These are phyloP conservation scores for Pythium sukuiense DNA, from an alignment of 352 stramenopile genomes.

Conservation along the genomic window DNA sequence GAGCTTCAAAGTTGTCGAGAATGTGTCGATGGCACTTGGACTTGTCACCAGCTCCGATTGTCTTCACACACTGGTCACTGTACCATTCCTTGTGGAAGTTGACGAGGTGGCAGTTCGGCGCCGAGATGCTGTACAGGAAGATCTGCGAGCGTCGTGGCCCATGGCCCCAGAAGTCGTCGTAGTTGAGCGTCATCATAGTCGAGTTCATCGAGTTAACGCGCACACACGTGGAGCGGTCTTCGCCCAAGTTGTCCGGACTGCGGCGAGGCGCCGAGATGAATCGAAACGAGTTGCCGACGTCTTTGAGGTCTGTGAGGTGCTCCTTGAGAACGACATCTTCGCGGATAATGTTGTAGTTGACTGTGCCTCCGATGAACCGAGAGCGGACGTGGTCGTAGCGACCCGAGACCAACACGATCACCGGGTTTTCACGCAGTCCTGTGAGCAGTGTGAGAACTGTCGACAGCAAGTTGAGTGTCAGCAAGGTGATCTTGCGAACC, in stretches of 20 bases:
- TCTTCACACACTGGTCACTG: slow-evolving; percentile 6
- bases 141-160: slow-evolving; percentile 24
- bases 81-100: slow-evolving; percentile 34
- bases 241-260: slow-evolving; percentile 16
- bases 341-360: slow-evolving; percentile 49
- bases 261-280: slow-evolving; percentile 29
- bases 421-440: slow-evolving; percentile 52
- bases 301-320: slow-evolving; percentile 30
- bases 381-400: slow-evolving; percentile 46
- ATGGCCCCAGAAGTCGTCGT: slow-evolving; percentile 34
- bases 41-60: slow-evolving; percentile 12
- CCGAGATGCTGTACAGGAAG: too few species aligned
- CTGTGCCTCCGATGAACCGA: slow-evolving; percentile 30
- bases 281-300: slow-evolving; percentile 26
- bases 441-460: slow-evolving; percentile 50
- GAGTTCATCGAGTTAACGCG: slow-evolving; percentile 23
- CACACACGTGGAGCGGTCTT: slow-evolving; percentile 22
- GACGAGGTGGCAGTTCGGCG: slow-evolving; percentile 33
- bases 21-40: slow-evolving; percentile 33
- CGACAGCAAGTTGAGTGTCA: slow-evolving; percentile 37
- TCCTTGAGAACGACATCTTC: slow-evolving; percentile 33
- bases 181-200: slow-evolving; percentile 26
- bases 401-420: slow-evolving; percentile 43
- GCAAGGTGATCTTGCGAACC: not conserved
- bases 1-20: slow-evolving; percentile 35